These are phyloP conservation scores for Alternaria postmessia DNA, from an alignment of 2,329 filamentous ascomycete genomes.

Conservation along the genomic window DNA sequence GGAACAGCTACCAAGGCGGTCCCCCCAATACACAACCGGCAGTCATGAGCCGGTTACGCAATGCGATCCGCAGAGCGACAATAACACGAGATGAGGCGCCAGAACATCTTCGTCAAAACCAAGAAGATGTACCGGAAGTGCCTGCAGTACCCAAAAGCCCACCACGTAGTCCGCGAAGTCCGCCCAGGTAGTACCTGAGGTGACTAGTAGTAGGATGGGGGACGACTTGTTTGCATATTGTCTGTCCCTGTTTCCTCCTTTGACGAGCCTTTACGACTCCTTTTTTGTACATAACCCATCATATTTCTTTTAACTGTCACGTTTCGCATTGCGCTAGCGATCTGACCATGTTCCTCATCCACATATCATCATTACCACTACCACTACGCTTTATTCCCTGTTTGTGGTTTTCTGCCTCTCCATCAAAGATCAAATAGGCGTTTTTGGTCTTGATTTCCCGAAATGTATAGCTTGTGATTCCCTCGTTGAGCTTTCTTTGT, in stretches of 20 bases:
- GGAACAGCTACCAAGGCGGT: slow-evolving; percentile 36
- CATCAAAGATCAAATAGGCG: background rate
- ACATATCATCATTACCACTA: slow-evolving; percentile 1
- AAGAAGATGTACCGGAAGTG: slow-evolving; percentile 27
- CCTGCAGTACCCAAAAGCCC: slow-evolving; percentile 29
- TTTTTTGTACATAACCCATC: slow-evolving; percentile 13
- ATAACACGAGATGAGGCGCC: slow-evolving; percentile 45
- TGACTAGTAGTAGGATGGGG: slow-evolving; percentile 3
- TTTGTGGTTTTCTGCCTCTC: background rate
- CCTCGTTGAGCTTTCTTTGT: slow-evolving; percentile 3
- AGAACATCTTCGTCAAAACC: slow-evolving; percentile 25
- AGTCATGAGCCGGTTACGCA: slow-evolving; percentile 41
- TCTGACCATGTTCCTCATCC: slow-evolving; percentile 2
- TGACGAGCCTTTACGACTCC: slow-evolving; percentile 12
- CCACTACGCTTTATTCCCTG: slow-evolving; percentile 1
- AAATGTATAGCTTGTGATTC: slow-evolving; percentile 8
- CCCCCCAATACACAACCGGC: slow-evolving; percentile 23
- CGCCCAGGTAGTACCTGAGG: slow-evolving; percentile 12
- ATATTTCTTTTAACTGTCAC: slow-evolving; percentile 4
- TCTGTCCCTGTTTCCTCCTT: slow-evolving; percentile 1
- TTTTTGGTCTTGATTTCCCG: background rate
- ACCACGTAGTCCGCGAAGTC: slow-evolving; percentile 33
- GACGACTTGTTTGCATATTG: slow-evolving; percentile 12
- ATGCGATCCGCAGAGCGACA: slow-evolving; percentile 43
- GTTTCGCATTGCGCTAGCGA: background rate